phyloP scores from a whole-genome alignment of 257 asterid genomes.

The Coffea canephora region DNA sequence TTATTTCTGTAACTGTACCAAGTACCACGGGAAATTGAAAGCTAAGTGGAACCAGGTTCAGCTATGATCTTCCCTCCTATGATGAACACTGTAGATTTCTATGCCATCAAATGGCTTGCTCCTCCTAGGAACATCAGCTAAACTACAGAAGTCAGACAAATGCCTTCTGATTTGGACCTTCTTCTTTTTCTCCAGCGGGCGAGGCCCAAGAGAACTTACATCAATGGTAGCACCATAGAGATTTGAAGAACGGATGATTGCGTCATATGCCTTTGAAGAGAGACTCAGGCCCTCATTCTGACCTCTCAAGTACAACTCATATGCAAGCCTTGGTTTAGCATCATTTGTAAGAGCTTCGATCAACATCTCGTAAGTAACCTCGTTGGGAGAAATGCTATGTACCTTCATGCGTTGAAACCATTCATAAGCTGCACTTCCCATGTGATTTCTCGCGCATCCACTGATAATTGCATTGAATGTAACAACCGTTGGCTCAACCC shows the following conservation, averaged over 20 bases:
- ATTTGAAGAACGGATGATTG: slow-evolving; percentile 43
- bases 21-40: background rate
- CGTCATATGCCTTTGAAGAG: slow-evolving; percentile 72
- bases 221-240: slow-evolving; percentile 56
- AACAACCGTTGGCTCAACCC: slow-evolving; percentile 77
- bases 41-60: slow-evolving; percentile 11
- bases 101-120: slow-evolving; percentile 49
- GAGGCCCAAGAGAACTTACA: slow-evolving; percentile 46
- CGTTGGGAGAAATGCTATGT: slow-evolving; percentile 56
- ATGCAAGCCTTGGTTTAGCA: slow-evolving; percentile 86
- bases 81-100: slow-evolving; percentile 36
- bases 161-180: slow-evolving; percentile 46
- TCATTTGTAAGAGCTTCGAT: slow-evolving; percentile 71
- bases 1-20: background rate
- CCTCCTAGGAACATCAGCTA: slow-evolving; percentile 69
- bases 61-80: slow-evolving; percentile 22
- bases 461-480: slow-evolving; percentile 91
- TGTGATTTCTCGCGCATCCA: slow-evolving; percentile 45
- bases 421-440: slow-evolving; percentile 59
- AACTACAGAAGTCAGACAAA: slow-evolving; percentile 46
- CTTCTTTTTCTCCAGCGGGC: slow-evolving; percentile 61
- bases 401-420: slow-evolving; percentile 76
- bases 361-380: slow-evolving; percentile 70
- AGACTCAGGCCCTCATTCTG: slow-evolving; percentile 60
- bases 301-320: slow-evolving; percentile 66